Conservation (phyloP, 768 basidiomycete species). For the Lactifluus hygrophoroides region DNA sequence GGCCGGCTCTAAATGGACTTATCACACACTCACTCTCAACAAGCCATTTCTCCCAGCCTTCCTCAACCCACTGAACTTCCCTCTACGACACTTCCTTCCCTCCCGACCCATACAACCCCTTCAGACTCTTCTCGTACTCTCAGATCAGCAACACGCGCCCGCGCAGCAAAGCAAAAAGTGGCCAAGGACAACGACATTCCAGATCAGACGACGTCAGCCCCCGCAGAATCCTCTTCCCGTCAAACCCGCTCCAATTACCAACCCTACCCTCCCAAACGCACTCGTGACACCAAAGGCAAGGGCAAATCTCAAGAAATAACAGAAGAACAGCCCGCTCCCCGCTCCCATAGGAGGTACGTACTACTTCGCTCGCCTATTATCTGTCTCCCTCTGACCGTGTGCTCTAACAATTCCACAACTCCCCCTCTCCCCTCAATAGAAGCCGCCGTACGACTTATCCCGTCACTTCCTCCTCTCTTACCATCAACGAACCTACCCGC, state of each 20-base stretch:
- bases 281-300: constrained; percentile 29
- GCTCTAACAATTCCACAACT: neutral
- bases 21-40: constrained; percentile 61
- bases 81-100: constrained; percentile 32
- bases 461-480: constrained; percentile 36
- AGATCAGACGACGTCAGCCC: constrained; percentile 16
- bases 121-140: constrained; percentile 46
- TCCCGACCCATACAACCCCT: constrained; percentile 30
- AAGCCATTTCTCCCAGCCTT: constrained; percentile 44
- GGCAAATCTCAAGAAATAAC: constrained; percentile 67
- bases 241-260: constrained; percentile 18
- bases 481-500: constrained; percentile 66
- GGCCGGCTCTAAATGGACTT: constrained; percentile 88
- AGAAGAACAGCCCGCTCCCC: constrained; percentile 33
- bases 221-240: constrained; percentile 18
- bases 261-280: constrained; percentile 15
- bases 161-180: constrained; percentile 24
- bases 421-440: constrained; percentile 33
- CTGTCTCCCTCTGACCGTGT: constrained; percentile 14
- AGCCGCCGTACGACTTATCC: constrained; percentile 49
- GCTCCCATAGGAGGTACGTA: constrained; percentile 11
- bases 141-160: constrained; percentile 52
- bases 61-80: constrained; percentile 34
- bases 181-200: constrained; percentile 25
- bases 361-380: constrained; percentile 37